These are phyloP conservation scores for Aspergillus pseudonomiae DNA, from an alignment of 2,329 filamentous ascomycete genomes.

Conservation along the genomic window DNA sequence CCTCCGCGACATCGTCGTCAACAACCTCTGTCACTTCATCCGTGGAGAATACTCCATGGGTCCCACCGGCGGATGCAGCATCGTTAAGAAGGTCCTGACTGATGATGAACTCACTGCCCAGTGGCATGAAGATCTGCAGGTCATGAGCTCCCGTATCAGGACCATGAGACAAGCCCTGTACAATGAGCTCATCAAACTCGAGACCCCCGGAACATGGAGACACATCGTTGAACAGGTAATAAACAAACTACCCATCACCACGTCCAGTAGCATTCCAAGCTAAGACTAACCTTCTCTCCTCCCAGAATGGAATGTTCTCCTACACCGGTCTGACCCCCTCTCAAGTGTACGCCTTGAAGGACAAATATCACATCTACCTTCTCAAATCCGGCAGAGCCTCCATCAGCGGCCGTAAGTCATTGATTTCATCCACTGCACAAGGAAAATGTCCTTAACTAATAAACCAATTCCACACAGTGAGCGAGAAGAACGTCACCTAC, in stretches of 20 bases:
- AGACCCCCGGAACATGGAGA: conserved; percentile 92
- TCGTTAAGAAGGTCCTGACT: conserved; percentile 81
- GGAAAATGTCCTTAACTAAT: conserved; percentile 7
- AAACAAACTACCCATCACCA: background rate
- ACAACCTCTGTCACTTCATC: conserved; percentile 44
- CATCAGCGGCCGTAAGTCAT: conserved; percentile 42
- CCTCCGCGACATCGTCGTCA: conserved; percentile 36
- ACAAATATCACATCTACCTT: conserved; percentile 49
- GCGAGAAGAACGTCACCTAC: conserved; percentile 43
- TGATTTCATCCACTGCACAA: background rate
- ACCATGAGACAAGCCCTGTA: conserved; percentile 81
- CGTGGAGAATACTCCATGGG: conserved; percentile 52
- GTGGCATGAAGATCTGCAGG: conserved; percentile 86
- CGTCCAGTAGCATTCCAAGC: background rate
- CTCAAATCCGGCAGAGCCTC: conserved; percentile 44
- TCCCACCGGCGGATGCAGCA: conserved; percentile 83
- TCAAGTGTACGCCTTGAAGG: conserved; percentile 47
- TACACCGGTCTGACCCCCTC: conserved; percentile 60
- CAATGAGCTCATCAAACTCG: conserved; percentile 76
- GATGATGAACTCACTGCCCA: conserved; percentile 75
- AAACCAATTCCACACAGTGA: conserved; percentile 29
- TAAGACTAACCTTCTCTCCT: background rate
- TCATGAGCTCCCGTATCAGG: conserved; percentile 94
- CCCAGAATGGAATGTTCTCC: conserved; percentile 80
- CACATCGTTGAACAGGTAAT: conserved; percentile 93